Conservation (phyloP, 352 stramenopile species). For the Saprolegnia diclina region DNA sequence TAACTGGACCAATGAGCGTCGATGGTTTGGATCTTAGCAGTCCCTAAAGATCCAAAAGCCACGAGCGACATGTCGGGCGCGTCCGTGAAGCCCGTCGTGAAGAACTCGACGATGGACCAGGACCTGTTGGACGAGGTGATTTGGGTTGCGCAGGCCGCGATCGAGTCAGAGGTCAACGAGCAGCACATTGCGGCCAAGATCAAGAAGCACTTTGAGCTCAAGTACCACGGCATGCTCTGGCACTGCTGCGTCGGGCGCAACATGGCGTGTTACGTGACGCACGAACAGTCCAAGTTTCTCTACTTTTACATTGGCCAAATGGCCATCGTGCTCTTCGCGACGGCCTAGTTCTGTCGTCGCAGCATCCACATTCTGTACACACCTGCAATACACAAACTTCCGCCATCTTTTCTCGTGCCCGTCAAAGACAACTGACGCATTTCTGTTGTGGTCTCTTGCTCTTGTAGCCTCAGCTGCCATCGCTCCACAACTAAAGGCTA, state of each 20-base stretch:
- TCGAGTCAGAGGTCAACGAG: conserved; percentile 75
- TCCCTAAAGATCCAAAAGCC: neutral
- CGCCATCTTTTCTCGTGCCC: too few species aligned
- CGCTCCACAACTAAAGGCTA: too few species aligned
- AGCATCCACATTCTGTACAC: neutral
- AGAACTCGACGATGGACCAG: conserved; percentile 83
- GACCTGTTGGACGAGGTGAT: conserved; percentile 83
- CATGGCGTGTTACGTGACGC: conserved; percentile 91
- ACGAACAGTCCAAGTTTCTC: conserved; percentile 92
- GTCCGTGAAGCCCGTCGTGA: conserved; percentile 74
- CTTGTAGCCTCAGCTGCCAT: too few species aligned
- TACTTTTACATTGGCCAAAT: conserved; percentile 96
- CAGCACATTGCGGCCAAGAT: conserved; percentile 89
- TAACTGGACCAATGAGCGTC: too few species aligned
- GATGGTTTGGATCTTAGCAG: too few species aligned
- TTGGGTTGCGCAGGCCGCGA: conserved; percentile 63
- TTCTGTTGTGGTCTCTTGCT: too few species aligned
- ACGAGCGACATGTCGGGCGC: neutral
- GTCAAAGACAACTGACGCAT: too few species aligned
- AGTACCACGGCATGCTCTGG: conserved; percentile 88
- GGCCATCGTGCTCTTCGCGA: conserved; percentile 89
- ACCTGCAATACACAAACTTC: too few species aligned
- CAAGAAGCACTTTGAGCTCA: conserved; percentile 90
- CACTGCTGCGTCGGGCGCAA: conserved; percentile 94
- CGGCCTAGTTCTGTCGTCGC: conserved; percentile 33